Percentiles rank a stretch among this genome's conserved stretches.
Conservation (phyloP, 108 stramenopile species). For the Chaetoceros muelleri region DNA sequence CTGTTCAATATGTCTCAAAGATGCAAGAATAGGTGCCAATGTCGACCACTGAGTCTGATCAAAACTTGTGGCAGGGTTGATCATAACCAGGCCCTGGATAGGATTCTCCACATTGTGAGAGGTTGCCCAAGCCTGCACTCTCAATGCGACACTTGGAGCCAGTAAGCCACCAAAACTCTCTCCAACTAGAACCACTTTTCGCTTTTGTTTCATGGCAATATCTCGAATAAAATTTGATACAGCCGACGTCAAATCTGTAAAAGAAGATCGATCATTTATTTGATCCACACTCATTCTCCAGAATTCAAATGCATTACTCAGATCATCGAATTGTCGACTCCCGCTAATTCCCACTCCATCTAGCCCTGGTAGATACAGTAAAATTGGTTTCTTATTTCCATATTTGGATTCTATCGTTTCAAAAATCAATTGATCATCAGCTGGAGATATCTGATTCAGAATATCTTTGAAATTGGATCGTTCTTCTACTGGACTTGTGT, state of each 20-base stretch:
- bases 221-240: slow-evolving; percentile 43
- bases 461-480: background rate
- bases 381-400: slow-evolving; percentile 25
- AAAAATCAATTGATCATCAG: background rate
- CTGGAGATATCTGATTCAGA: background rate
- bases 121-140: slow-evolving; percentile 14
- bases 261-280: slow-evolving; percentile 33
- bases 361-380: slow-evolving; percentile 75
- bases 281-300: slow-evolving; percentile 59
- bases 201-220: slow-evolving; percentile 13
- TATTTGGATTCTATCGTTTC: background rate
- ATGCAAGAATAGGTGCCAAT: slow-evolving; percentile 42
- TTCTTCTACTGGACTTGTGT: background rate
- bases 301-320: slow-evolving; percentile 60
- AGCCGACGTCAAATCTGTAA: slow-evolving; percentile 34
- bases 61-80: slow-evolving; percentile 88
- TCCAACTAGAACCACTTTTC: slow-evolving; percentile 62
- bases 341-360: slow-evolving; percentile 86
- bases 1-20: slow-evolving; percentile 31
- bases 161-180: slow-evolving; percentile 82
- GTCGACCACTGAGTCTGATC: slow-evolving; percentile 66
- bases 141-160: slow-evolving; percentile 58
- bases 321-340: slow-evolving; percentile 62
- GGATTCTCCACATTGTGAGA: slow-evolving; percentile 8
- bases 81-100: slow-evolving; percentile 55